Conservation (phyloP, 805 yeast species). For the Candida tammaniensis region DNA sequence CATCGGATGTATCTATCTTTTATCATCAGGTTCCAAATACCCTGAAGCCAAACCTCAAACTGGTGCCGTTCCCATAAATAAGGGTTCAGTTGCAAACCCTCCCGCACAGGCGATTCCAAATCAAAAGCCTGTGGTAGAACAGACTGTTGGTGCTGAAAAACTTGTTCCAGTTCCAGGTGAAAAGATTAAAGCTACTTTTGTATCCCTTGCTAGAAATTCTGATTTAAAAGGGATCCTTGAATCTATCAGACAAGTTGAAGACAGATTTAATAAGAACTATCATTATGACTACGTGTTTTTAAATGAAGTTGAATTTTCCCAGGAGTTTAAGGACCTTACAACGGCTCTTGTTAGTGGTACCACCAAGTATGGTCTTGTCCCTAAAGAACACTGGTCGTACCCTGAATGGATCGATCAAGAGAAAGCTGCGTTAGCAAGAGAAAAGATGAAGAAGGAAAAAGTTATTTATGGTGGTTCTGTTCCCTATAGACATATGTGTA, state of each 20-base stretch:
- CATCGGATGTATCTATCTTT: constrained; percentile 34
- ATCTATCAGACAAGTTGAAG: constrained; percentile 78
- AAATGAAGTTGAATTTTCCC: constrained; percentile 81
- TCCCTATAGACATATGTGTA: constrained; percentile 88
- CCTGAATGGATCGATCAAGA: constrained; percentile 79
- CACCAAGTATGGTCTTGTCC: constrained; percentile 75
- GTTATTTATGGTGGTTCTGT: constrained; percentile 76
- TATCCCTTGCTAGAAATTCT: constrained; percentile 70
- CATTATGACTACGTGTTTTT: constrained; percentile 94
- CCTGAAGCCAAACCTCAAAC: no score
- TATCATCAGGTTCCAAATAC: constrained; percentile 34
- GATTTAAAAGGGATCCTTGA: constrained; percentile 61
- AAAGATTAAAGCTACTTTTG: constrained; percentile 73
- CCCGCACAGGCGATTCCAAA: no score
- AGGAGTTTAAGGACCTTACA: constrained; percentile 73
- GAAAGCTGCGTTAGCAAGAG: constrained; percentile 64
- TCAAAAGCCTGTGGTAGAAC: no score
- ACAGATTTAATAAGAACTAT: constrained; percentile 79
- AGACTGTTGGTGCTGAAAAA: constrained; percentile 4
- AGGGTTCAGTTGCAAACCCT: no score
- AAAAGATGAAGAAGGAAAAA: constrained; percentile 49
- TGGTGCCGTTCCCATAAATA: no score
- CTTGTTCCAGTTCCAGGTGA: constrained; percentile 25
- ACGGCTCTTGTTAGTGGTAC: constrained; percentile 68
- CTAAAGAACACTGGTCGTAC: constrained; percentile 80